A percentile compares a stretch with the other conserved stretches of the same genome.
Conservation (phyloP, 1,284 basidiomycete genomes). For the Xanthoconium separans region DNA sequence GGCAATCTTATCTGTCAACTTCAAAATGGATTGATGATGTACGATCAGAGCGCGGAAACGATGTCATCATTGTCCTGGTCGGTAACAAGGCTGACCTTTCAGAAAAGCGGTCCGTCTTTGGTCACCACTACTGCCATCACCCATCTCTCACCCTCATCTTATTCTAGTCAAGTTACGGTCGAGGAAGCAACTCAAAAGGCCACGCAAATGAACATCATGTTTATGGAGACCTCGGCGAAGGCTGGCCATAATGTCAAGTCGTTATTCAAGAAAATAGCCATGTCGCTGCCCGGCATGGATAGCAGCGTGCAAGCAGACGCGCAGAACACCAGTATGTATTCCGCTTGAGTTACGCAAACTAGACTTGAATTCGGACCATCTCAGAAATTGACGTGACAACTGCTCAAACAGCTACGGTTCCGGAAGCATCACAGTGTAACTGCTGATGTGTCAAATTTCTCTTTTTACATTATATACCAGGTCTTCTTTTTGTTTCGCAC, state of each 20-base stretch:
- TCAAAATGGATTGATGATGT: conserved; percentile 99
- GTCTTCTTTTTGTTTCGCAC: conserved; percentile 21
- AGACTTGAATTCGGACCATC: conserved; percentile 8
- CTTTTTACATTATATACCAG: conserved; percentile 32
- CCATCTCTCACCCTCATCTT: conserved; percentile 10
- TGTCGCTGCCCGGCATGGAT: conserved; percentile 96
- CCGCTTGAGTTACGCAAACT: not conserved
- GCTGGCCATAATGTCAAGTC: conserved; percentile 99
- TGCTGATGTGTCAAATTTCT: conserved; percentile 45
- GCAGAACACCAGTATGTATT: conserved; percentile 67
- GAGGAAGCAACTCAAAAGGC: conserved; percentile 95
- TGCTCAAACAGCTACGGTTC: conserved; percentile 59
- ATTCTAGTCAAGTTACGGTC: conserved; percentile 89
- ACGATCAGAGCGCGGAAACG: conserved; percentile 93
- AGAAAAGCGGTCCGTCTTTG: conserved; percentile 72
- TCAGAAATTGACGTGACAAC: conserved; percentile 82
- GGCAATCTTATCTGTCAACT: conserved; percentile 95
- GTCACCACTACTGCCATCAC: conserved; percentile 9
- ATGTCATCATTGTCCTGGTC: conserved; percentile 98
- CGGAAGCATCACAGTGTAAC: conserved; percentile 75
- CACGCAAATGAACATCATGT: conserved; percentile 95
- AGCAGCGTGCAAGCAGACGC: conserved; percentile 71
- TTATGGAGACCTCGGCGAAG: conserved; percentile 99
- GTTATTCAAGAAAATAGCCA: conserved; percentile 98
- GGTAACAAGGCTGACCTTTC: conserved; percentile 99